Base-by-base conservation (phyloP, 23 red algal genomes). In the Gracilaria gracilis region DNA sequence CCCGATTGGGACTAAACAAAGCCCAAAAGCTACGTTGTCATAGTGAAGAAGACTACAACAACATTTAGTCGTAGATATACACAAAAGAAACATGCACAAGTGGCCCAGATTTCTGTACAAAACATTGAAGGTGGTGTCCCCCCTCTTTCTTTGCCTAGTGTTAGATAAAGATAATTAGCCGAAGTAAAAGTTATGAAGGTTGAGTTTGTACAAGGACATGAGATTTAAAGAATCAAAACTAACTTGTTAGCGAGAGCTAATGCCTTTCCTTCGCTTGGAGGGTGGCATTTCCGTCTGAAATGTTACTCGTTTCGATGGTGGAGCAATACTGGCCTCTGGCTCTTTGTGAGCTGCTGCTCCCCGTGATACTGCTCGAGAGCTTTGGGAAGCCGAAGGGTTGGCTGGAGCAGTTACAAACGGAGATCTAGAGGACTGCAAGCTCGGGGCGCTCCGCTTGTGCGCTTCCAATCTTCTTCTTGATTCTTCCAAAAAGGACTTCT, bases 381-480 rank as follows among this genome's bases (percentile, higher is more conserved):
- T 29, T 62, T 58, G 55, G 3, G 2, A 17, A 59, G 9, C 57
- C 5, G 13, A 64, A 64, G 17, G 4, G 2, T 36, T 37, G 64
- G 27, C 31, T 19, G 64, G 31, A 69, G 64, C 64, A 69, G 32
- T 36, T 15, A 28, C n/a, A 31, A 77, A 77, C 6, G 72, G 72
- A 28, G 72, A 51, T 51, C 27, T 20, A 25, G 46, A 46, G 50
- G 72, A n/a, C 34, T 37, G 72, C 46, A 46, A 14, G n/a, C 72
- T 77, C 2, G 40, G 72, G 38, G 72, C 72, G 23, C 27, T 77
- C 42, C 38, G 46, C 27, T 51, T 77, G 72, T 77, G 72, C 3
- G 72, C 72, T 37, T 77, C 72, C 72, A 77, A 50, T 50, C 72
- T 33, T 77, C 36, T 46, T 31, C 72, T 50, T 23, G 72, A 77